phyloP scores from a whole-genome alignment of 768 basidiomycete genomes.

The Collybiopsis confluens region DNA sequence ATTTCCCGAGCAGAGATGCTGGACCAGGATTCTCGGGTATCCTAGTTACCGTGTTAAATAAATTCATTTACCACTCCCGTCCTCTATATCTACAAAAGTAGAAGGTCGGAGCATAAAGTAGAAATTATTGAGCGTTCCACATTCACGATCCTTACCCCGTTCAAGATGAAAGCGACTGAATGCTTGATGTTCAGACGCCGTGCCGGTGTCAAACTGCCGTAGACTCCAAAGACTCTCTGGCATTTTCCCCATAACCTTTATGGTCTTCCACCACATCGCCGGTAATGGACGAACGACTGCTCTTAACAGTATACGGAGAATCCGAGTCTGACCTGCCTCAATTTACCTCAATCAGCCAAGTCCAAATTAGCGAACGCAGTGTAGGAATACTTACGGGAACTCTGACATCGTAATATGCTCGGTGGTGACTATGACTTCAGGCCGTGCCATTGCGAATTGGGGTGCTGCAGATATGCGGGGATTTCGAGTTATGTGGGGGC shows the following conservation, averaged over 20 bases:
- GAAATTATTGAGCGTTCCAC: no score
- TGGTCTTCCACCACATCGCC: background rate
- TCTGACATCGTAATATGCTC: conserved; percentile 60
- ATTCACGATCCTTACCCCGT: no score
- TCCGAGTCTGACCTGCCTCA: background rate
- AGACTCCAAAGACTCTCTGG: background rate
- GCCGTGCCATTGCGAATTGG: conserved; percentile 30
- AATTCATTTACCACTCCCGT: no score
- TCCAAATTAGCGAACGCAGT: background rate
- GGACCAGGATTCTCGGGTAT: no score
- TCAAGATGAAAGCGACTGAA: no score
- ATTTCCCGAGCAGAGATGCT: no score
- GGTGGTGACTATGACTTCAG: conserved; percentile 54
- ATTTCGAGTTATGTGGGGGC: conserved; percentile 27
- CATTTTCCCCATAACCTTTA: background rate
- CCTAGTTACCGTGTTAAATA: no score
- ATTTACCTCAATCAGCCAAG: background rate
- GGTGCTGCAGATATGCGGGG: conserved; percentile 15
- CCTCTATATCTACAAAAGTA: no score
- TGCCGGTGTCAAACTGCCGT: background rate
- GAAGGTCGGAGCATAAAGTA: no score
- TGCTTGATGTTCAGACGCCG: background rate
- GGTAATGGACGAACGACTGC: background rate
- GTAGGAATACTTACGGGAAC: conserved; percentile 37
- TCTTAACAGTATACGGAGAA: conserved; percentile 2